Percentiles rank a stretch among this genome's conserved stretches.
phyloP scores from a whole-genome alignment of 148 eudicot genomes.

The Rhododendron vialii region DNA sequence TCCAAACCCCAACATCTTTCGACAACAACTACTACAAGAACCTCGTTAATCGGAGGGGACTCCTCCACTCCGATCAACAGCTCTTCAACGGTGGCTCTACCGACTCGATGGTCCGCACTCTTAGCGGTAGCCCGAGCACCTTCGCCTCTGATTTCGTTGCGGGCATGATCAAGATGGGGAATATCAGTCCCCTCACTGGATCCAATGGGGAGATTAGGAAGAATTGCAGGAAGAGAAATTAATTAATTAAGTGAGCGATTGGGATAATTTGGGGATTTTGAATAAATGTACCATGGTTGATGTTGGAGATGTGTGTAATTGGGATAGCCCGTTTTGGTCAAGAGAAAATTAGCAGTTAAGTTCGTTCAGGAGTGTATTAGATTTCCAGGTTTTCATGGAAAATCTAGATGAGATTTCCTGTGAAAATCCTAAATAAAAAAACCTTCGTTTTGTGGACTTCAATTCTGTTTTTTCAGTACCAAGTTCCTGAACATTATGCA shows the following conservation, averaged over 20 bases:
- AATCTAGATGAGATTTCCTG: neutral
- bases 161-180: slow-evolving; percentile 60
- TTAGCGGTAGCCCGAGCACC: slow-evolving; percentile 14
- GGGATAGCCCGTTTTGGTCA: neutral
- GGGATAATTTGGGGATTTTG: neutral
- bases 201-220: slow-evolving; percentile 56
- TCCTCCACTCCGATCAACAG: slow-evolving; percentile 62
- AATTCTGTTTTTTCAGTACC: neutral
- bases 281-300: neutral
- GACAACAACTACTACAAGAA: slow-evolving; percentile 46
- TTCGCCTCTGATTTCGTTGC: slow-evolving; percentile 41
- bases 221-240: slow-evolving; percentile 57
- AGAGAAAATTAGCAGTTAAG: neutral
- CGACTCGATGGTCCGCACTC: slow-evolving; percentile 34
- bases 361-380: neutral
- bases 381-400: neutral
- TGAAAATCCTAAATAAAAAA: slow-evolving; percentile 4
- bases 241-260: neutral
- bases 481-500: too few species aligned
- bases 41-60: slow-evolving; percentile 31
- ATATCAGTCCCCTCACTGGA: slow-evolving; percentile 62
- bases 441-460: neutral
- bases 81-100: slow-evolving; percentile 55
- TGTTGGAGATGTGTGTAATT: neutral
- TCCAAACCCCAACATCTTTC: slow-evolving; percentile 37